phyloP scores from a whole-genome alignment of 108 stramenopile species.

The Pseudonitzschia delicatissima region DNA sequence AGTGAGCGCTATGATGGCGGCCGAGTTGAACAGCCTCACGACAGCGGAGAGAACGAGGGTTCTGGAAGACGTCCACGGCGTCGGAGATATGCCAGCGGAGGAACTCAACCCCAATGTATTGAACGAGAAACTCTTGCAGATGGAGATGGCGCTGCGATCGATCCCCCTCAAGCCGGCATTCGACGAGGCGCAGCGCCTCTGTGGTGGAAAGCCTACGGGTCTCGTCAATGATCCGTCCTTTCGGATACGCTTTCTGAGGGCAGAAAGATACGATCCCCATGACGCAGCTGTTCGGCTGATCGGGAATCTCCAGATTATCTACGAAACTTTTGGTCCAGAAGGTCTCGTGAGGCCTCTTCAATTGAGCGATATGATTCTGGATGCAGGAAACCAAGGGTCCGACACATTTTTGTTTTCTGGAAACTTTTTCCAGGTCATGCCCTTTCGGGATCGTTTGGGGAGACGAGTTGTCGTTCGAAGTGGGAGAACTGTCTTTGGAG shows the following conservation, averaged over 20 bases:
- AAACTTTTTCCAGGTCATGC: background rate
- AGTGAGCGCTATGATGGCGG: background rate
- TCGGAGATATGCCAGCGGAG: background rate
- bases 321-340: constrained; percentile 14
- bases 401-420: background rate
- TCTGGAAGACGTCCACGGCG: background rate
- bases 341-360: background rate
- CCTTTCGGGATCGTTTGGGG: background rate
- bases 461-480: background rate
- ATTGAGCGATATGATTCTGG: background rate
- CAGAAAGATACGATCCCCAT: constrained; percentile 20
- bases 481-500: background rate
- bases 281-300: constrained; percentile 33
- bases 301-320: constrained; percentile 21
- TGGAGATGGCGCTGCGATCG: background rate
- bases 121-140: background rate
- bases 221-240: constrained; percentile 2
- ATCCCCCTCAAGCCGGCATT: background rate
- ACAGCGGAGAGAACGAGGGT: constrained; percentile 11
- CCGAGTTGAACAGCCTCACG: constrained; percentile 21
- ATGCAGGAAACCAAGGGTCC: background rate
- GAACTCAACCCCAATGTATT: background rate
- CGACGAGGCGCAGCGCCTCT: background rate
- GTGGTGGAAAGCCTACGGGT: background rate
- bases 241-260: constrained; percentile 25